phyloP scores from a whole-genome alignment of 306 rosid genomes.

The Datisca glomerata region DNA sequence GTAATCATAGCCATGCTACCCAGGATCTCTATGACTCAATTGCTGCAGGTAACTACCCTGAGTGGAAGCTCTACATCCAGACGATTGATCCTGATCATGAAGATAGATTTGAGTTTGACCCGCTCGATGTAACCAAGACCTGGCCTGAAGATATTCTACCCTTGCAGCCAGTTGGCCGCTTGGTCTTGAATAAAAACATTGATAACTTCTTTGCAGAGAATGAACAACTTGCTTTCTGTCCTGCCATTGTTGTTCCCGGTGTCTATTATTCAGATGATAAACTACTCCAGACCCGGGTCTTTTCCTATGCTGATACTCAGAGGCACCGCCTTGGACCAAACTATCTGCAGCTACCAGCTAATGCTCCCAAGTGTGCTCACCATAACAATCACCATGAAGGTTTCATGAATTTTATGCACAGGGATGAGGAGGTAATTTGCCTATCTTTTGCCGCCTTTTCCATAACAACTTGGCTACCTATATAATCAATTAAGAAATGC shows the following conservation, averaged over 20 bases:
- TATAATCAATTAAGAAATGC: no score
- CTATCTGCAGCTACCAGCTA: constrained; percentile 76
- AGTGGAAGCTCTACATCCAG: constrained; percentile 83
- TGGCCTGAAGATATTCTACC: constrained; percentile 97
- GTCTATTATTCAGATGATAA: constrained; percentile 76
- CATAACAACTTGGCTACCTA: no score
- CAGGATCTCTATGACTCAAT: constrained; percentile 79
- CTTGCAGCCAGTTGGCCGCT: constrained; percentile 84
- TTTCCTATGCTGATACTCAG: constrained; percentile 81
- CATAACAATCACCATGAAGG: constrained; percentile 91
- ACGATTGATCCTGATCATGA: constrained; percentile 78
- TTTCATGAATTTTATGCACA: constrained; percentile 82
- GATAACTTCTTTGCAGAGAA: constrained; percentile 96
- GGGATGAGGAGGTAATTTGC: constrained; percentile 71
- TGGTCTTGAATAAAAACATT: constrained; percentile 81
- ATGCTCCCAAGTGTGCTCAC: constrained; percentile 85
- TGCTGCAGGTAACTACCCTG: constrained; percentile 90
- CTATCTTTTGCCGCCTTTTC: no score
- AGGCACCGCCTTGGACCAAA: constrained; percentile 96
- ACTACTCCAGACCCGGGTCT: constrained; percentile 73
- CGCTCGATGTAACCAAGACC: constrained; percentile 70
- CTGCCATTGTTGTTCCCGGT: constrained; percentile 77
- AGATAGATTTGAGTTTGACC: constrained; percentile 78
- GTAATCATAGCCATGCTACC: constrained; percentile 94
- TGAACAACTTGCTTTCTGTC: constrained; percentile 86